A percentile compares a stretch with the other conserved stretches of the same genome.
Evolutionary conservation across 2,329 filamentous ascomycete species (phyloP).

Genomic region (Ophidiomyces ophidiicola): DNA sequence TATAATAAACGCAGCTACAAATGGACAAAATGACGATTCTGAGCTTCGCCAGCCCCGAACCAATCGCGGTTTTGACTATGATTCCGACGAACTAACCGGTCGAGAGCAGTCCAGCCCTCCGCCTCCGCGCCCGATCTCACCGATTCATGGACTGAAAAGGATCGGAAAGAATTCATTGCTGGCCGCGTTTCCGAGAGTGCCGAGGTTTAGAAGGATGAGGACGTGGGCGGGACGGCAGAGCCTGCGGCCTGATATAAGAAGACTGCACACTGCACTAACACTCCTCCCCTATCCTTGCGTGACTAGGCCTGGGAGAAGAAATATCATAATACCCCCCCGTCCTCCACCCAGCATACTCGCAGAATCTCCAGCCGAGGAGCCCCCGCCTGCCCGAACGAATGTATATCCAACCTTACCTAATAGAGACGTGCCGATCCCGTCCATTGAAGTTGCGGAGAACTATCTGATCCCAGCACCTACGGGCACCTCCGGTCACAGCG

Average conservation of each 20-base stretch:
- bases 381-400: background rate
- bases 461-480: background rate
- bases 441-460: background rate
- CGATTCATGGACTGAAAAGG: background rate
- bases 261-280: background rate
- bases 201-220: conserved; percentile 8
- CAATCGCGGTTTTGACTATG: background rate
- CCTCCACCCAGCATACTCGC: background rate
- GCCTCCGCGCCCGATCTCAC: background rate
- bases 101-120: background rate
- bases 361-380: background rate
- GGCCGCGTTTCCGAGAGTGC: background rate
- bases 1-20: too few species aligned
- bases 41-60: background rate
- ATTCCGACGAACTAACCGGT: background rate
- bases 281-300: conserved; percentile 9
- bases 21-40: background rate
- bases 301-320: conserved; percentile 9
- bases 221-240: conserved; percentile 10
- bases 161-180: background rate
- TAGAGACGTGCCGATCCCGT: conserved; percentile 2
- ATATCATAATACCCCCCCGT: background rate
- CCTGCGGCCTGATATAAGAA: background rate
- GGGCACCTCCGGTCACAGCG: background rate
- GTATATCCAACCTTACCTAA: background rate